Percentiles rank a stretch among this genome's conserved stretches.
phyloP scores from a whole-genome alignment of 371 early-diverging fungal species.

The Batkoa obscura region DNA sequence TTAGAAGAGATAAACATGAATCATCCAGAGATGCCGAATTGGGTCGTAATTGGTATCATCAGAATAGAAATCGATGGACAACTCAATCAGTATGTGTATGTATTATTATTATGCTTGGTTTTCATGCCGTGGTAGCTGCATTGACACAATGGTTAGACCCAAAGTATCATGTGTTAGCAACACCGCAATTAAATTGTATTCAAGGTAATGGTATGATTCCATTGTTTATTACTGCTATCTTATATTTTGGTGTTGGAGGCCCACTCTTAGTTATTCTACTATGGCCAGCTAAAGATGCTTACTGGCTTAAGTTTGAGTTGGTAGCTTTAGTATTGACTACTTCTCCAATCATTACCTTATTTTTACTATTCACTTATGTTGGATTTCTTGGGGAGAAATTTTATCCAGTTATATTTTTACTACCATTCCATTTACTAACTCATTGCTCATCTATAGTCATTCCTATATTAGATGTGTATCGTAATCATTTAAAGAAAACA shows the following conservation, averaged over 20 bases:
- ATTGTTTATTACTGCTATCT: background rate
- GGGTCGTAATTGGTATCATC: background rate
- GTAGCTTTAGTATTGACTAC: background rate
- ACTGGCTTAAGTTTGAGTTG: background rate
- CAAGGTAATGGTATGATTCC: background rate
- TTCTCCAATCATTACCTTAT: background rate
- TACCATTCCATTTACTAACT: background rate
- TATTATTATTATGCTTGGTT: background rate
- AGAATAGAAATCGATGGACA: background rate
- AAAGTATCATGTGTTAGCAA: background rate
- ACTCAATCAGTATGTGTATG: background rate
- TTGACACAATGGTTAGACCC: background rate
- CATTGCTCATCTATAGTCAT: background rate
- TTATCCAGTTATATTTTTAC: background rate
- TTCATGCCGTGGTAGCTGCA: background rate
- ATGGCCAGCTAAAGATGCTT: conserved; percentile 1
- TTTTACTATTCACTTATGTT: background rate
- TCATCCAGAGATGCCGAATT: background rate
- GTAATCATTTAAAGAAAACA: background rate
- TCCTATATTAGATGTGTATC: background rate
- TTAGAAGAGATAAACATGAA: no score
- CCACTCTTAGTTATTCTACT: background rate
- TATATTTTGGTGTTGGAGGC: background rate
- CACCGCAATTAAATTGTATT: background rate
- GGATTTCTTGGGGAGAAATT: background rate